Conservation (phyloP, 2,329 filamentous ascomycete species). For the Beauveria rudraprayagi region DNA sequence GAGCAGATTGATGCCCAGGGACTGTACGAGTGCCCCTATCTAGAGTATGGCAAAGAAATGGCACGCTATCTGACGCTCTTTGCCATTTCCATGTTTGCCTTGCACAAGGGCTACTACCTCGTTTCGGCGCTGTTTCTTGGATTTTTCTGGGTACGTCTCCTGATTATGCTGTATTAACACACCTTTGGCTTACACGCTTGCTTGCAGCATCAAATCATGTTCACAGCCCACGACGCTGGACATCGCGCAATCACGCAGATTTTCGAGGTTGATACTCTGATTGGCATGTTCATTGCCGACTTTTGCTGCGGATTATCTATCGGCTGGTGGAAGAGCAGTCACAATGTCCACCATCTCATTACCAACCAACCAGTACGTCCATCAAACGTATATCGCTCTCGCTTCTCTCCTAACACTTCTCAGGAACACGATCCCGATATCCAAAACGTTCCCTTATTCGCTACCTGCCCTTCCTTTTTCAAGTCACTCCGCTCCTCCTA, state of each 20-base stretch:
- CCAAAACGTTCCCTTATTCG: constrained; percentile 63
- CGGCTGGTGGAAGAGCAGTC: constrained; percentile 62
- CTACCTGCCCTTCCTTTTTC: constrained; percentile 58
- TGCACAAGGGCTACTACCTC: constrained; percentile 46
- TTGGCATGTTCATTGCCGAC: constrained; percentile 55
- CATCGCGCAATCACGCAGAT: constrained; percentile 55
- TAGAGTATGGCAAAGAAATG: constrained; percentile 50
- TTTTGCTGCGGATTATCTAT: constrained; percentile 59
- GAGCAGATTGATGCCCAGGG: constrained; percentile 45
- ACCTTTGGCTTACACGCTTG: constrained; percentile 13
- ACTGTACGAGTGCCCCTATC: constrained; percentile 50
- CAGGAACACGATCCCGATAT: constrained; percentile 51
- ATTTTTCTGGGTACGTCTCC: constrained; percentile 46
- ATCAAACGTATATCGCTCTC: neutral
- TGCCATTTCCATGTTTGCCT: constrained; percentile 33
- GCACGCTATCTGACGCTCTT: constrained; percentile 48
- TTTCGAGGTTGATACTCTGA: constrained; percentile 49
- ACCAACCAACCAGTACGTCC: constrained; percentile 50
- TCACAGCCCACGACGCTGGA: constrained; percentile 57
- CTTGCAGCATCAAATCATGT: constrained; percentile 57
- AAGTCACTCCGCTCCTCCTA: constrained; percentile 54
- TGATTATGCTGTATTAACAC: neutral
- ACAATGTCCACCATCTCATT: constrained; percentile 60
- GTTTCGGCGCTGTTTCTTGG: constrained; percentile 52
- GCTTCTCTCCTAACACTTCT: constrained; percentile 11